Evolutionary conservation across 805 yeast genomes (phyloP).

Genomic region (Cyberlindnera mississippiensis): DNA sequence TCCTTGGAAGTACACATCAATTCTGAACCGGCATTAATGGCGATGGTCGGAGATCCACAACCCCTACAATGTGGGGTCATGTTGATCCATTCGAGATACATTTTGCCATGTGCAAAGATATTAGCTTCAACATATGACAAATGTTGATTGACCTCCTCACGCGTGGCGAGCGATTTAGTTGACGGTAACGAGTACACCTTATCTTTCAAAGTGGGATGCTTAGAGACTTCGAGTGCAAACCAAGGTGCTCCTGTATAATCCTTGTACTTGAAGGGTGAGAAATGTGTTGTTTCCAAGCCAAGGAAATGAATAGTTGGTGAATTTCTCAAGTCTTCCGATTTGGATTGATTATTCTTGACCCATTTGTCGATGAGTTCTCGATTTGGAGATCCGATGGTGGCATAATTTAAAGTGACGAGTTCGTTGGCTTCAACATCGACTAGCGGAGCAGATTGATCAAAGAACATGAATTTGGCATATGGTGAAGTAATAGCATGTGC

Average conservation of each 20-base stretch:
- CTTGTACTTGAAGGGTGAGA: constrained; percentile 39
- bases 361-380: constrained; percentile 22
- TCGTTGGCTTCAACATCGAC: constrained; percentile 13
- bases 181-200: constrained; percentile 7
- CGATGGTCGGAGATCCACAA: constrained; percentile 65
- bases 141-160: constrained; percentile 23
- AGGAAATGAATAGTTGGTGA: constrained; percentile 32
- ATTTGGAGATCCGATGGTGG: constrained; percentile 15
- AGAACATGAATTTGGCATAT: constrained; percentile 40
- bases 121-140: constrained; percentile 48
- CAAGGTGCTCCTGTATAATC: constrained; percentile 60
- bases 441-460: constrained; percentile 30
- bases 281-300: constrained; percentile 38
- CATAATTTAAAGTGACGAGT: constrained; percentile 14
- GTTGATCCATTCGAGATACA: constrained; percentile 80
- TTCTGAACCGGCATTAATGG: constrained; percentile 67
- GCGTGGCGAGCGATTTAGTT: constrained; percentile 13
- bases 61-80: constrained; percentile 80
- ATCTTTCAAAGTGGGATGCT: constrained; percentile 17
- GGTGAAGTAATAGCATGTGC: constrained; percentile 39
- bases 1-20: constrained; percentile 36
- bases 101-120: constrained; percentile 73
- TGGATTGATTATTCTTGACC: constrained; percentile 17
- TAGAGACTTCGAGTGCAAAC: constrained; percentile 56
- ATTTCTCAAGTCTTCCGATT: constrained; percentile 5